Base-by-base conservation (phyloP, 1,284 basidiomycete species). In the Ustilago hordei region DNA sequence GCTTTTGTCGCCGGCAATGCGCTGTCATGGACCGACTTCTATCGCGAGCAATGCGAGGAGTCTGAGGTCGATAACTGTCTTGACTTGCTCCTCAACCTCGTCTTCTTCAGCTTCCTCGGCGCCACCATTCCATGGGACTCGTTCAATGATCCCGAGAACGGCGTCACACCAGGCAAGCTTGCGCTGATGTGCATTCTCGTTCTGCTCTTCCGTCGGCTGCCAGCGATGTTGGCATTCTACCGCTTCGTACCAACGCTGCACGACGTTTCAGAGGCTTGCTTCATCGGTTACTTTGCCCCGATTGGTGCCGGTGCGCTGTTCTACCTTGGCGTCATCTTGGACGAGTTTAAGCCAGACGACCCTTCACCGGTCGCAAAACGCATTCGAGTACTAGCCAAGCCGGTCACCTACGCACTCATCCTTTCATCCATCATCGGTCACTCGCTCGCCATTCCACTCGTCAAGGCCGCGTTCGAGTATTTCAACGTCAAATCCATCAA, bases 211-310 rank as follows among this genome's bases (percentile, higher is more conserved):
- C 86, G 85, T 13, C 70, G 87, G 17, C 61, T 85, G 28, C 83
- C 86, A 0, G 85, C 80, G 28, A 74, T 86, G 64, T 56, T 86
- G 4, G 60, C 75, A 1, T 64, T 83, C 8, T 81, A 82, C 48
- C 67, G 74, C 11, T 64, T 79, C 41, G 83, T 87, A 11, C 87
- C 87, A 0, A 82, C 81, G 0, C 50, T 87, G 7, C 70, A 74
- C 35, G 80, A 81, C 15, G 38, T 70, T 13, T 67, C 77, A 36
- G 82, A 87, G 52, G 84, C 84, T 0, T 55, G 82, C 57, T 87
- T 87, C 55, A 66, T 84, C n/a, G 86, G 86, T 5, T 87, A 84
- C 75, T 87, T 87, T 74, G 87, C 86, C 1, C 87, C 87, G 0
- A 87, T 86, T 66, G 88, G 88, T 13, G 87, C 88, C 4, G 87